A percentile compares a stretch with the other conserved stretches of the same genome.
Conservation (phyloP, 2,329 filamentous ascomycete species). For the Fusarium staphyleae region DNA sequence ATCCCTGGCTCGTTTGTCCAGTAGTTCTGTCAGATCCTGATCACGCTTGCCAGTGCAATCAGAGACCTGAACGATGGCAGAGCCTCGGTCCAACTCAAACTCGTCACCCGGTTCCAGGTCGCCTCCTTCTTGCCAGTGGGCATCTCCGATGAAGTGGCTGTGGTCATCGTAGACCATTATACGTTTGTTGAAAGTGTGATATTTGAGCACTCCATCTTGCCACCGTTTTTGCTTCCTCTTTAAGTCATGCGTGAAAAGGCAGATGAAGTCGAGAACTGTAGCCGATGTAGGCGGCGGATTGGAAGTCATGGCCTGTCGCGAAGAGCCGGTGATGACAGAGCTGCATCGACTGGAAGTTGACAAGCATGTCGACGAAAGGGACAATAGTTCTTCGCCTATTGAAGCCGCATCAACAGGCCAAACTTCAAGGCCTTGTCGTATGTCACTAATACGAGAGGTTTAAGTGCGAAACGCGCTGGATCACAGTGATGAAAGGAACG, state of each 20-base stretch:
- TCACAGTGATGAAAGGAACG: slow-evolving; percentile 1
- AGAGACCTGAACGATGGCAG: slow-evolving; percentile 79
- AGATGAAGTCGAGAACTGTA: slow-evolving; percentile 80
- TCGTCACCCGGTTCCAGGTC: slow-evolving; percentile 84
- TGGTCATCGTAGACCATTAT: slow-evolving; percentile 89
- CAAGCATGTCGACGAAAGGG: slow-evolving; percentile 11
- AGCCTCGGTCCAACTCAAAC: slow-evolving; percentile 76
- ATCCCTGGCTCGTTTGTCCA: slow-evolving; percentile 72
- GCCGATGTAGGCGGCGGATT: slow-evolving; percentile 57
- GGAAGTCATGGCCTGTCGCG: slow-evolving; percentile 27
- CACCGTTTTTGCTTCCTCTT: slow-evolving; percentile 88
- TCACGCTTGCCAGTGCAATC: slow-evolving; percentile 76
- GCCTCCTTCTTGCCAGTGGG: slow-evolving; percentile 75
- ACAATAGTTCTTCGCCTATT: background rate
- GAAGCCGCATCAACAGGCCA: background rate
- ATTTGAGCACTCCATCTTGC: slow-evolving; percentile 90
- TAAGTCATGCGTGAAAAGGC: slow-evolving; percentile 86
- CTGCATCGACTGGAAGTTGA: background rate
- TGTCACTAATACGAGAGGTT: background rate
- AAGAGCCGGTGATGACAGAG: background rate
- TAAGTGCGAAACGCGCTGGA: slow-evolving; percentile 17
- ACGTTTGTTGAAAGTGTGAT: slow-evolving; percentile 89
- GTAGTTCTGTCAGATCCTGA: slow-evolving; percentile 78
- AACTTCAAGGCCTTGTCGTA: background rate
- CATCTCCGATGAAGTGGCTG: slow-evolving; percentile 83